Evolutionary conservation across 1,139 yeast genomes (phyloP), one percentile per base, ranked within the genome.

Genomic region (Spencermartinsiella ligniputridi): DNA sequence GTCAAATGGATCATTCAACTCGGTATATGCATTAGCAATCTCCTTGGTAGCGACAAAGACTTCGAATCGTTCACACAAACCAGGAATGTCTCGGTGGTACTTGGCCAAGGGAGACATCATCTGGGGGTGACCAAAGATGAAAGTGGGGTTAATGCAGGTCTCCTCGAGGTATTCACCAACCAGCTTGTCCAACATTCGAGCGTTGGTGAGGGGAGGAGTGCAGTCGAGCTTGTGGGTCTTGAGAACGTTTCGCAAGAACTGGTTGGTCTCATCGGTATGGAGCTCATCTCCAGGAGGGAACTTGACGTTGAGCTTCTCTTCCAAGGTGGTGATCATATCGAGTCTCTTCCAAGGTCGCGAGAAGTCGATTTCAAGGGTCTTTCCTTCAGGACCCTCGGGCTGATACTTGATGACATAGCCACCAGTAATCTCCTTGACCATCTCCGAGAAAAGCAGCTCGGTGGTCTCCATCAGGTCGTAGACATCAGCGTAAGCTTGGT

Each of bases 31-130:
- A 63, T 92, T 92, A 78, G 94, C 84, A 58, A 92, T 89, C 74
- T 92, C 98, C 78, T 92, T 92, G 57, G 97, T 92, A 49, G 96
- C 98, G 55, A 92, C 97, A 63, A 92, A 92, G 51, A 92, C 97
- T 74, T 92, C 98, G 69, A 92, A 92, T 70, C 98, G 83, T 74
- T 92, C 98, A 78, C 97, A 89, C 63, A 92, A 75, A 61, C 98
- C 98, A 47, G 96, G 95, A 55, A 78, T 76, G 45, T 82, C 76
- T 71, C 98, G 84, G 68, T 92, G 89, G 73, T 86, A 87, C 76
- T 92, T 92, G 65, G 98, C 98, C 70, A 92, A 78, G 55, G 98
- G 98, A 51, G 97, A 92, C 98, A 92, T 92, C 95, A 92, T 88
- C 74, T 92, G 97, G 51, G 98, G 98, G 70, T 92, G 98, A 56